Evolutionary conservation across 2,329 filamentous ascomycete species (phyloP), one percentile per base, ranked within the genome.

Genomic region (Neonectria magnoliae): DNA sequence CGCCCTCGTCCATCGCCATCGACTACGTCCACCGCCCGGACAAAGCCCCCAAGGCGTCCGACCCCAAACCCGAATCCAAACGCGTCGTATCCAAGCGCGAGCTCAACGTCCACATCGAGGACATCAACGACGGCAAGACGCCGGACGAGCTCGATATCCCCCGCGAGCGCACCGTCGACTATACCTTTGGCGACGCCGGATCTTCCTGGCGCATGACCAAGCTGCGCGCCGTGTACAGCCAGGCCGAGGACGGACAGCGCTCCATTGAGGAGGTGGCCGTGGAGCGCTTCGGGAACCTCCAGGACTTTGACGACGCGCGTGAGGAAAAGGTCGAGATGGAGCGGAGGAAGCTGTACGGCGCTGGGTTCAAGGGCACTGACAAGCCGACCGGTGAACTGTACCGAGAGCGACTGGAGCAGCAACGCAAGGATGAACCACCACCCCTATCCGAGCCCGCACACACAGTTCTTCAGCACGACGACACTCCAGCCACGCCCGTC

Each of bases 131-230:
- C 13, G 86, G 87, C 3, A 88, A 70, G 33, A 50, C 62, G 0
- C 33, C 73, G 2, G 71, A 73, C 0, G 66, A 72, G 3, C 63
- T 68, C 0, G 55, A 69, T 0, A 56, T 84, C 1, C 80, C 88
- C 48, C 83, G 88, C 57, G 87, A 92, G 60, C 70, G 76, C 27
- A 73, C 65, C 0, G 88, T 97, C 9, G 84, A 88, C 62, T 99
- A 98, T 76, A 92, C 83, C 0, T 97, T 99, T 78, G 96, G 97
- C 18, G 96, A 99, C 77, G 82, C 88, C 7, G 95, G 96, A 0
- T 95, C 94, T 14, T 88, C 93, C 72, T 99, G 97, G 96, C 90
- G 97, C 54, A 97, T 99, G 94, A 97, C 91, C 6, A 98, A 94
- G 78, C 87, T 99, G 33, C 94, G 92, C 69, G 91, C 90, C 11